Evolutionary conservation across 2,329 filamentous ascomycete species (phyloP).

Genomic region (Akanthomyces lecanii): DNA sequence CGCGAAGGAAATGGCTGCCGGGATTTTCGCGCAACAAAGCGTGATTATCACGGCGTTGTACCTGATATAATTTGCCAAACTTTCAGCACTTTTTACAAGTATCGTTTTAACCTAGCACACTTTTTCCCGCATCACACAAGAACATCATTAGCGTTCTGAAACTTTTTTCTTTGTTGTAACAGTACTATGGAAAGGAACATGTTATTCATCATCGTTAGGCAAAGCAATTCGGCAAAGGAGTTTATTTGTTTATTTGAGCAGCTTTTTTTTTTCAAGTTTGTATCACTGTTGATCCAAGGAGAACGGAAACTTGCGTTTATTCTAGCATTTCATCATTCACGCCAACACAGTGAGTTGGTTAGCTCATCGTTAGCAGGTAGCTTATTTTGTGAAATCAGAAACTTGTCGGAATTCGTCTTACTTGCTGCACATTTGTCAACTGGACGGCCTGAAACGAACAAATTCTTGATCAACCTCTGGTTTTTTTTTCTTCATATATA

Average conservation of each 20-base stretch:
- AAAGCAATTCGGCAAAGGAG: not conserved
- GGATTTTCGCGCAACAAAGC: conserved; percentile 24
- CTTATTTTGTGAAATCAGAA: not conserved
- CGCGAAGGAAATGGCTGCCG: conserved; percentile 35
- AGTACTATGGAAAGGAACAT: not conserved
- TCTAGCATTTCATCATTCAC: too few species aligned
- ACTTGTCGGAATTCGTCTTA: not conserved
- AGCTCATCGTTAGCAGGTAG: too few species aligned
- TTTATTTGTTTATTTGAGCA: not conserved
- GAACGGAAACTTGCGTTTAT: not conserved
- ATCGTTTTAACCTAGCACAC: not conserved
- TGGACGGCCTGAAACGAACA: too few species aligned
- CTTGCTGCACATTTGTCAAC: not conserved
- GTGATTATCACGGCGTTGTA: not conserved
- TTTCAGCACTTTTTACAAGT: not conserved
- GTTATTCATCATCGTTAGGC: not conserved
- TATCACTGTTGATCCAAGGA: not conserved
- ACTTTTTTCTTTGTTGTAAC: not conserved
- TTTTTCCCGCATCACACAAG: not conserved
- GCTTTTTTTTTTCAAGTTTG: not conserved
- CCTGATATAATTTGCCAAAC: too few species aligned
- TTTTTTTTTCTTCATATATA: not conserved
- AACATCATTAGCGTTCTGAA: conserved; percentile 2
- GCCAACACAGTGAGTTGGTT: too few species aligned
- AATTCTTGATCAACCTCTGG: not conserved